phyloP scores from a whole-genome alignment of 2,329 filamentous ascomycete species.

The Lasiodiplodia citricola region DNA sequence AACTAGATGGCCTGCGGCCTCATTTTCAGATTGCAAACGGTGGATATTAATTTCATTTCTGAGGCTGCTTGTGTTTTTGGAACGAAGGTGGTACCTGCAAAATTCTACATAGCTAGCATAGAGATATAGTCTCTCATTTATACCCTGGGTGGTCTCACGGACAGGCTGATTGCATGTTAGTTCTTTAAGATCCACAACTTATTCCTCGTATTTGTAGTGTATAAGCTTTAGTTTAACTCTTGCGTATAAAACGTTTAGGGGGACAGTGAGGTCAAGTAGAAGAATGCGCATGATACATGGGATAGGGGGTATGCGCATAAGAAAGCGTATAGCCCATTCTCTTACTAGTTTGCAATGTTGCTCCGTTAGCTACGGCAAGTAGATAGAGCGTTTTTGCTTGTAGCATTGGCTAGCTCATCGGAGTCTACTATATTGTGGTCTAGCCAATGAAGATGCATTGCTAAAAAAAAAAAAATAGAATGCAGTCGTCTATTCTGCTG shows the following conservation, averaged over 20 bases:
- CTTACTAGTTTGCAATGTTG: too few species aligned
- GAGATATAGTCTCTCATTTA: background rate
- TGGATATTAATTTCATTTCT: background rate
- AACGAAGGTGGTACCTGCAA: background rate
- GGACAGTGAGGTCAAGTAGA: too few species aligned
- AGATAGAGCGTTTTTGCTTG: too few species aligned
- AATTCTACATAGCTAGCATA: background rate
- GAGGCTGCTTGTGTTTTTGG: background rate
- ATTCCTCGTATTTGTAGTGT: background rate
- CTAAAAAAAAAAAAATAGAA: too few species aligned
- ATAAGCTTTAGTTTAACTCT: background rate
- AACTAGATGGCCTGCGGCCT: background rate
- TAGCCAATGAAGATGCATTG: background rate
- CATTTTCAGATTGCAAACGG: background rate
- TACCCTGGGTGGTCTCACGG: background rate
- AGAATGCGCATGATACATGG: too few species aligned
- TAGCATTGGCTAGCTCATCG: background rate
- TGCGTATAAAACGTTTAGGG: background rate
- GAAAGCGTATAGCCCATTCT: too few species aligned
- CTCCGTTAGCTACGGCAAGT: too few species aligned
- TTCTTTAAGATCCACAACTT: background rate
- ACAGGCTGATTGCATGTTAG: background rate
- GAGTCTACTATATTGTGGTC: background rate
- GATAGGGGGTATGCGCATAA: too few species aligned
- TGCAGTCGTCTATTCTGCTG: too few species aligned